Base-by-base conservation (phyloP, 2,329 filamentous ascomycete species). In the Epicoccum nigrum region DNA sequence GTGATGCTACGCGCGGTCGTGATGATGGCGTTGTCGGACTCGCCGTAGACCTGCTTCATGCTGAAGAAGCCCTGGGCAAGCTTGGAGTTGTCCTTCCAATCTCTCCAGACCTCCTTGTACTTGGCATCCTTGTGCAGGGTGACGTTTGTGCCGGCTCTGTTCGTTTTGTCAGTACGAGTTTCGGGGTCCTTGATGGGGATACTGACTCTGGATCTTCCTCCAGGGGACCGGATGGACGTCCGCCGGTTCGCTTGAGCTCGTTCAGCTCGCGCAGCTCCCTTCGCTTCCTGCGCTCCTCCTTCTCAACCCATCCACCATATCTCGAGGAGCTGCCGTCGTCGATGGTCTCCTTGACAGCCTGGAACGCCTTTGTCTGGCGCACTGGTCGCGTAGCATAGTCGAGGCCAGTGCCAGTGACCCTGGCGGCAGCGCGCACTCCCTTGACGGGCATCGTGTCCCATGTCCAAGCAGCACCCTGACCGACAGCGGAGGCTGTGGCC, bases 101-200 rank as follows among this genome's bases (percentile, higher is more conserved):
- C 89, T 66, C 88, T 86, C 94, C 94, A 99, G n/a, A 92, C 91
- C 74, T 97, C 93, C 77, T 96, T 97, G 91, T 93, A 97, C 17
- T 89, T 90, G 12, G 94, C 87, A 64, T 99, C 94, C 77, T 99
- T 99, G 81, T 99, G 94, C 0, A 99, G 74, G 0, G 93, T 97
- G 40, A 99, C 80, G 69, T 96, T 95, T 50, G 92, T 96, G 54
- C 94, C 94, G 52, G 94, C 94, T 51, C 94, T 97, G 61, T 13
- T 13, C 2, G 21, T 30, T 41, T 8, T 42, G 47, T 68, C 51
- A 63, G 54, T 16, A 31, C 4, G 13, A 8, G 12, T 20, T 2
- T 4, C 3, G 5, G 3, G 16, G 4, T 20, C 9, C 8, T 34
- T 1, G 21, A 6, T 25, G 16, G 7, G 33, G 9, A 17, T 21